phyloP scores from a whole-genome alignment of 805 yeast genomes.

The Sugiyamaella qingdaonensis region DNA sequence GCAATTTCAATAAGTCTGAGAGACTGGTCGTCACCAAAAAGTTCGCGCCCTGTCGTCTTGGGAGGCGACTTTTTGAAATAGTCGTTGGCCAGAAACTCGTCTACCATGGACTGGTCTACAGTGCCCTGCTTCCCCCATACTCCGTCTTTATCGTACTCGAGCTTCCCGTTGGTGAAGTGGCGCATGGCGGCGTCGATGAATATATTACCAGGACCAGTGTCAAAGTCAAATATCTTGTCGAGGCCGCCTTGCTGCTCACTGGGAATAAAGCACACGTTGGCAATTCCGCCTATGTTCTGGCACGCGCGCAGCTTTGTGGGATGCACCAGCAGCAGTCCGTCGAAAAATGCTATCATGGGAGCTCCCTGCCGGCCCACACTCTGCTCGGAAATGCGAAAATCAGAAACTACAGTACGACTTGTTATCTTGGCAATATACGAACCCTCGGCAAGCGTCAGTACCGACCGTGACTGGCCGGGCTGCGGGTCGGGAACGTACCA shows the following conservation, averaged over 20 bases:
- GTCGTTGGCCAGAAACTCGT: conserved; percentile 20
- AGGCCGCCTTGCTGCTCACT: conserved; percentile 27
- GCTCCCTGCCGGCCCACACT: conserved; percentile 32
- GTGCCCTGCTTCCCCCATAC: conserved; percentile 25
- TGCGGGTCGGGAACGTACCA: conserved; percentile 25
- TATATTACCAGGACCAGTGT: conserved; percentile 31
- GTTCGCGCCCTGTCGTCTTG: conserved; percentile 30
- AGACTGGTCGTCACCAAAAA: conserved; percentile 28
- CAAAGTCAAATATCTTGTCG: conserved; percentile 27
- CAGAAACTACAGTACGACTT: conserved; percentile 25
- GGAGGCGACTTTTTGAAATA: conserved; percentile 26
- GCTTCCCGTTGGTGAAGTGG: conserved; percentile 22
- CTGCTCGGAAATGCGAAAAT: conserved; percentile 27
- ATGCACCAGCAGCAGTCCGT: conserved; percentile 25
- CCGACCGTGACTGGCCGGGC: conserved; percentile 21
- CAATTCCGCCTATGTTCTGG: conserved; percentile 32
- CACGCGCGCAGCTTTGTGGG: conserved; percentile 24
- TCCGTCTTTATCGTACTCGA: conserved; percentile 28
- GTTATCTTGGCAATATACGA: conserved; percentile 21
- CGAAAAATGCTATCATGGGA: conserved; percentile 29
- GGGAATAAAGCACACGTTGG: conserved; percentile 26
- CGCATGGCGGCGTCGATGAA: conserved; percentile 31
- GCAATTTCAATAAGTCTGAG: conserved; percentile 14
- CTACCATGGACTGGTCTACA: conserved; percentile 25
- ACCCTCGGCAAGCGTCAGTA: conserved; percentile 27